These are phyloP conservation scores for Dactylis glomerata DNA, from an alignment of 176 grass and related monocot genomes.

Conservation along the genomic window DNA sequence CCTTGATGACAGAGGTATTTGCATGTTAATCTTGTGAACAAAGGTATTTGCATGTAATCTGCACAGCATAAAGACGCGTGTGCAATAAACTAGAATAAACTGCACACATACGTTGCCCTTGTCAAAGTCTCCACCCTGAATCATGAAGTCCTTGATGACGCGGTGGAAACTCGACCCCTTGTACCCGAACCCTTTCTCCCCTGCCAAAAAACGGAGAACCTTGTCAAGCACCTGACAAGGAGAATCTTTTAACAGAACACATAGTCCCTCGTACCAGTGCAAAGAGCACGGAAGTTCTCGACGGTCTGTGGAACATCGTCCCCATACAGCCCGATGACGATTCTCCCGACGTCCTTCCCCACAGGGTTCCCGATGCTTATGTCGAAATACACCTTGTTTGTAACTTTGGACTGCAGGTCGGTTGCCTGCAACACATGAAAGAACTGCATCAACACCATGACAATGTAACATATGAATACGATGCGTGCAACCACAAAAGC, in stretches of 20 bases:
- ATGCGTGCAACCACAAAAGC: not conserved
- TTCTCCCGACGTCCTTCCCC: constrained; percentile 63
- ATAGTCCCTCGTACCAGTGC: constrained; percentile 46
- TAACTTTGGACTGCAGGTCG: constrained; percentile 76
- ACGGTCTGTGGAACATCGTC: constrained; percentile 84
- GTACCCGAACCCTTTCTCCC: constrained; percentile 90
- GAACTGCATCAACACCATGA: not conserved
- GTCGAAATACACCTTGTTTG: constrained; percentile 97
- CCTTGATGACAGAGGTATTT: not conserved
- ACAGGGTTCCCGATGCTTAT: constrained; percentile 81
- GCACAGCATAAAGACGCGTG: not conserved
- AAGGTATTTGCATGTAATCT: not conserved
- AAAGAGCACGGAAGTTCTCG: constrained; percentile 92
- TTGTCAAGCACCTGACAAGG: not conserved
- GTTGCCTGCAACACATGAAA: constrained; percentile 44
- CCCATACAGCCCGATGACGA: constrained; percentile 85
- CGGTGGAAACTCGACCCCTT: constrained; percentile 88
- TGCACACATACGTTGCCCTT: constrained; percentile 71
- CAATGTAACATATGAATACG: not conserved
- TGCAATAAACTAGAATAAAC: not conserved
- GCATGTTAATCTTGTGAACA: too few relatives aligned
- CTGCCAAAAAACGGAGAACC: constrained; percentile 24
- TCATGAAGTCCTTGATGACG: constrained; percentile 96
- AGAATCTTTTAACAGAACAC: not conserved
- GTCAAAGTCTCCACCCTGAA: constrained; percentile 98